Evolutionary conservation across 768 basidiomycete genomes (phyloP).

Genomic region (Brasilioporus rufonigricans): DNA sequence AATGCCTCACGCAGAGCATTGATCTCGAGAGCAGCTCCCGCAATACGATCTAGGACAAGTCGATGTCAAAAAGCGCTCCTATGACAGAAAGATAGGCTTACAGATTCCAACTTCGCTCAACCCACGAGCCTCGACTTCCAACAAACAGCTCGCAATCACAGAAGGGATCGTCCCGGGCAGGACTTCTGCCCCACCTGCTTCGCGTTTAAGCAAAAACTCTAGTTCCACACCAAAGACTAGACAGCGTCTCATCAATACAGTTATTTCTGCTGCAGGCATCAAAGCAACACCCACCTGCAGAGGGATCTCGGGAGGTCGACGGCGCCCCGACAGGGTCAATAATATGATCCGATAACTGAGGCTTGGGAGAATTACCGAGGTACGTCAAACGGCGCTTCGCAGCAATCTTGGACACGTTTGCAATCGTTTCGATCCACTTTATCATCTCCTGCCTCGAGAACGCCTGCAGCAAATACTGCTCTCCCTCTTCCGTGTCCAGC

Average conservation of each 20-base stretch:
- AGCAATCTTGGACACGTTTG: conserved; percentile 65
- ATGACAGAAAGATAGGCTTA: conserved; percentile 36
- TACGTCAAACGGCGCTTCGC: conserved; percentile 81
- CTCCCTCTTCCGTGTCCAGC: conserved; percentile 84
- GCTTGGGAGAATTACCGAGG: conserved; percentile 71
- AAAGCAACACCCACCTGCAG: conserved; percentile 52
- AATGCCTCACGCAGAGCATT: conserved; percentile 69
- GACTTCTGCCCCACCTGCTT: conserved; percentile 49
- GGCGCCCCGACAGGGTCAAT: conserved; percentile 49
- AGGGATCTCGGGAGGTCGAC: conserved; percentile 65
- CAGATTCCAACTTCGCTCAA: conserved; percentile 83
- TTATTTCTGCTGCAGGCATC: neutral
- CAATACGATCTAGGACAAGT: conserved; percentile 64
- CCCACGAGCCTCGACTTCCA: conserved; percentile 72
- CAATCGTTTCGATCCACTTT: conserved; percentile 76
- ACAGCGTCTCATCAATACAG: conserved; percentile 4
- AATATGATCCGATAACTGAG: conserved; percentile 71
- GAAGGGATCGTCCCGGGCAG: conserved; percentile 60
- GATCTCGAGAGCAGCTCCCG: conserved; percentile 71
- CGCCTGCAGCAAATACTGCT: conserved; percentile 78
- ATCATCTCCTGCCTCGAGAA: conserved; percentile 66
- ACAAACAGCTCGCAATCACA: conserved; percentile 62
- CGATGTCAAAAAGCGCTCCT: neutral
- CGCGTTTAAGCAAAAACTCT: conserved; percentile 64
- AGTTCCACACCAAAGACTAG: conserved; percentile 78